phyloP scores from a whole-genome alignment of 2,329 filamentous ascomycete genomes.

The Ophiostoma triangulosporum region DNA sequence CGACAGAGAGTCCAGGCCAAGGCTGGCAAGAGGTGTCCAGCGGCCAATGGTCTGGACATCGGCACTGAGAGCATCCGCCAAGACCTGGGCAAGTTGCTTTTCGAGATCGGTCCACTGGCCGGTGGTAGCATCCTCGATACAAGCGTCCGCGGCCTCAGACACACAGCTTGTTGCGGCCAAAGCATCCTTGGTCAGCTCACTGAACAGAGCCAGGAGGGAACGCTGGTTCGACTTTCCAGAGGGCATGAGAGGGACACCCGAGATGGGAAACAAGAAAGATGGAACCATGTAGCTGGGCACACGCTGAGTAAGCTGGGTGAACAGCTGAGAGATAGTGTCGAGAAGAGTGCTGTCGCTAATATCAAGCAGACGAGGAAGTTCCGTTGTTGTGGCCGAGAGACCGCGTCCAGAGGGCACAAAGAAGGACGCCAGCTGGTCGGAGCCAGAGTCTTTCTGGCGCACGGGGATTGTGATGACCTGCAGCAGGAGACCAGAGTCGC shows the following conservation, averaged over 20 bases:
- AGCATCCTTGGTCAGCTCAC: conserved; percentile 28
- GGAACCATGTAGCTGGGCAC: conserved; percentile 73
- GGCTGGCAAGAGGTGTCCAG: conserved; percentile 59
- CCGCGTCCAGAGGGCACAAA: conserved; percentile 36
- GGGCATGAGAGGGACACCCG: conserved; percentile 53
- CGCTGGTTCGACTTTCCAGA: conserved; percentile 62
- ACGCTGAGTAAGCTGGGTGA: conserved; percentile 35
- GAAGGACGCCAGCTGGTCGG: conserved; percentile 52
- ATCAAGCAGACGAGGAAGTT: conserved; percentile 25
- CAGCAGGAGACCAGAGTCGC: conserved; percentile 35
- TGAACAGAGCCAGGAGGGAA: conserved; percentile 35
- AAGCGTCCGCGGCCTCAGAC: neutral
- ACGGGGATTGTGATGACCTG: conserved; percentile 53
- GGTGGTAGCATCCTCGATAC: neutral
- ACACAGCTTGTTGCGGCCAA: conserved; percentile 1
- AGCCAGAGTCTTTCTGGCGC: conserved; percentile 22
- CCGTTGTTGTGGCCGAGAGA: conserved; percentile 4
- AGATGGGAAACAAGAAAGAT: conserved; percentile 56
- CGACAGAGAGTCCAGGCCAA: conserved; percentile 74
- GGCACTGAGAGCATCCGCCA: conserved; percentile 38
- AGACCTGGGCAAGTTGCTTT: conserved; percentile 34
- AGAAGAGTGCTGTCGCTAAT: conserved; percentile 16
- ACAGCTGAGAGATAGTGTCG: conserved; percentile 31
- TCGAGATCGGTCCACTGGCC: conserved; percentile 30
- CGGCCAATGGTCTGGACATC: conserved; percentile 35